A percentile compares a stretch with the other conserved stretches of the same genome.
Conservation (phyloP, 2,329 filamentous ascomycete genomes). For the Trichophyton verrucosum region DNA sequence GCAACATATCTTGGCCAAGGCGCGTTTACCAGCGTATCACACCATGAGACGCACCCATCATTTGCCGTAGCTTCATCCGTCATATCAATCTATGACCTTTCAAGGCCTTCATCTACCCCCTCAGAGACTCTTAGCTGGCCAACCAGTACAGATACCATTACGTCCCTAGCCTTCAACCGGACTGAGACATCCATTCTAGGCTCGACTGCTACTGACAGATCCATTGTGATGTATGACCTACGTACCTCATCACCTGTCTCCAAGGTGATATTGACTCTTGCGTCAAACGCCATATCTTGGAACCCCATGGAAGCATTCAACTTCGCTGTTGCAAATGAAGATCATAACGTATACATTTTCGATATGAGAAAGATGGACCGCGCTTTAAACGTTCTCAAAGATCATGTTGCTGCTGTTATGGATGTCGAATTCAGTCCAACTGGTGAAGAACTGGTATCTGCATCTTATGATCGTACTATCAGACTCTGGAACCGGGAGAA, state of each 20-base stretch:
- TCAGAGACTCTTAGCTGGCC: conserved; percentile 80
- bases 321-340: conserved; percentile 83
- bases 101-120: conserved; percentile 61
- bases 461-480: conserved; percentile 77
- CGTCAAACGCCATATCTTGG: conserved; percentile 76
- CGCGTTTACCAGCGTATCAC: conserved; percentile 71
- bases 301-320: conserved; percentile 97
- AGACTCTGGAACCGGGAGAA: conserved; percentile 69
- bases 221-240: conserved; percentile 81
- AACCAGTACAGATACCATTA: conserved; percentile 81
- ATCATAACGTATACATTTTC: conserved; percentile 86
- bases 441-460: conserved; percentile 82
- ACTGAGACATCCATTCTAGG: conserved; percentile 84
- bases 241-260: conserved; percentile 72
- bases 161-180: conserved; percentile 77
- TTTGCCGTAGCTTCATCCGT: conserved; percentile 66
- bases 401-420: conserved; percentile 87
- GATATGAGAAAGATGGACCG: conserved; percentile 86
- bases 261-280: conserved; percentile 68
- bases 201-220: conserved; percentile 72
- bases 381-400: conserved; percentile 78
- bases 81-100: conserved; percentile 81
- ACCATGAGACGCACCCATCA: conserved; percentile 64
- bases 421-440: conserved; percentile 92
- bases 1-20: conserved; percentile 74